Percentiles rank a stretch among this genome's conserved stretches.
phyloP scores from a whole-genome alignment of 2,329 filamentous ascomycete genomes.

The Ceratocystis diversiconidia region DNA sequence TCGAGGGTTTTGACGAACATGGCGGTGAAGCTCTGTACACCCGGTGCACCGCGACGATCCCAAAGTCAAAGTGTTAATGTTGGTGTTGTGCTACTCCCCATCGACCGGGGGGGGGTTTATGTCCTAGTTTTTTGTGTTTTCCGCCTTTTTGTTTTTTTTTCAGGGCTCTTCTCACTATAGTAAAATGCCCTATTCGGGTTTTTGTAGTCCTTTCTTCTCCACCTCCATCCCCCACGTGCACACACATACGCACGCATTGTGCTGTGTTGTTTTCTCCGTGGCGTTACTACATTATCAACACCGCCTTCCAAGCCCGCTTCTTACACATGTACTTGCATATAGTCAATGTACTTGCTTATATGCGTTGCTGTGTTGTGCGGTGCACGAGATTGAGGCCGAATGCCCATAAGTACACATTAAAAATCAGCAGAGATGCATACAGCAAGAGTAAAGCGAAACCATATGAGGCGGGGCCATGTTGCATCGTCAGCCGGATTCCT shows the following conservation, averaged over 20 bases:
- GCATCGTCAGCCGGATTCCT: too few species aligned
- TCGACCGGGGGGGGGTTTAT: background rate
- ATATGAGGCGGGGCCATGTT: background rate
- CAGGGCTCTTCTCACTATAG: background rate
- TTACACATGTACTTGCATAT: background rate
- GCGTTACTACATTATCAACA: background rate
- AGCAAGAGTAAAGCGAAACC: background rate
- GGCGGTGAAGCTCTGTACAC: background rate
- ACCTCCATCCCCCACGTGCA: background rate
- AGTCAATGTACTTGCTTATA: background rate
- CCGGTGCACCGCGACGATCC: background rate
- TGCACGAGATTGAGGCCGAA: background rate
- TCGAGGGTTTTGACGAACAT: background rate
- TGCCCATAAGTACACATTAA: background rate
- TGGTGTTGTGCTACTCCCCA: background rate
- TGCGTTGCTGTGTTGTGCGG: background rate
- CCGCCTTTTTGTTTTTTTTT: background rate
- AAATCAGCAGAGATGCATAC: background rate
- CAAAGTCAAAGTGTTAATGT: background rate
- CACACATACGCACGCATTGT: background rate
- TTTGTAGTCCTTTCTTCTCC: background rate
- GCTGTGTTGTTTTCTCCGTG: background rate
- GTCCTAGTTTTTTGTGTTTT: background rate
- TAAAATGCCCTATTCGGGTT: background rate
- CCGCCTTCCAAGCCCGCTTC: background rate